These are phyloP conservation scores for Brasenia schreberi DNA, from an alignment of 164 flowering plant genomes.

Conservation along the genomic window DNA sequence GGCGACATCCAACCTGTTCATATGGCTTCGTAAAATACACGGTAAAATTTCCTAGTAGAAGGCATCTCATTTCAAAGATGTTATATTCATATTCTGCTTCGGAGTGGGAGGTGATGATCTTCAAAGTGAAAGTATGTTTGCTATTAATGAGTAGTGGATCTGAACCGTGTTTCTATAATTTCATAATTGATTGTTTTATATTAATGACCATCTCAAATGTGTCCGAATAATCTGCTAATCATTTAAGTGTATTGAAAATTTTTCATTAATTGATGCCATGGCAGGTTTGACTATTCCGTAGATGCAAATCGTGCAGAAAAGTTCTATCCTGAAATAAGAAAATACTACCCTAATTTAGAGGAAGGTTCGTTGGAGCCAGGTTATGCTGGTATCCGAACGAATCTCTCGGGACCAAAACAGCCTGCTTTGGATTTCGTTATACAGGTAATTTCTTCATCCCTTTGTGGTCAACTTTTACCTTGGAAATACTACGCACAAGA, in stretches of 20 bases:
- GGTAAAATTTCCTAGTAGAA: too few relatives aligned
- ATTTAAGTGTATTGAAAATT: not conserved
- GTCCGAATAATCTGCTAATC: not conserved
- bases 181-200: not conserved
- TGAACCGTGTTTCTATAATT: not conserved
- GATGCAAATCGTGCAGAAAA: constrained; percentile 29
- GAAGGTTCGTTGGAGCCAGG: constrained; percentile 72
- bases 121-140: not conserved
- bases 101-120: too few relatives aligned
- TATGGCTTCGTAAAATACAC: too few relatives aligned
- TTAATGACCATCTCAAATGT: not conserved
- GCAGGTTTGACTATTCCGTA: constrained; percentile 78
- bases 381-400: constrained; percentile 84
- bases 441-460: constrained; percentile 37
- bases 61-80: too few relatives aligned
- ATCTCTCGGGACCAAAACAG: constrained; percentile 68
- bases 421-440: constrained; percentile 62
- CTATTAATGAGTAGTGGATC: not conserved
- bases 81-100: too few relatives aligned
- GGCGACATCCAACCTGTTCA: too few relatives aligned
- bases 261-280: too few relatives aligned
- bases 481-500: too few relatives aligned
- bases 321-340: constrained; percentile 69
- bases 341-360: constrained; percentile 63
- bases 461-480: not conserved